These are phyloP conservation scores for Alternaria incomplexa DNA, from an alignment of 2,329 filamentous ascomycete genomes.

Conservation along the genomic window DNA sequence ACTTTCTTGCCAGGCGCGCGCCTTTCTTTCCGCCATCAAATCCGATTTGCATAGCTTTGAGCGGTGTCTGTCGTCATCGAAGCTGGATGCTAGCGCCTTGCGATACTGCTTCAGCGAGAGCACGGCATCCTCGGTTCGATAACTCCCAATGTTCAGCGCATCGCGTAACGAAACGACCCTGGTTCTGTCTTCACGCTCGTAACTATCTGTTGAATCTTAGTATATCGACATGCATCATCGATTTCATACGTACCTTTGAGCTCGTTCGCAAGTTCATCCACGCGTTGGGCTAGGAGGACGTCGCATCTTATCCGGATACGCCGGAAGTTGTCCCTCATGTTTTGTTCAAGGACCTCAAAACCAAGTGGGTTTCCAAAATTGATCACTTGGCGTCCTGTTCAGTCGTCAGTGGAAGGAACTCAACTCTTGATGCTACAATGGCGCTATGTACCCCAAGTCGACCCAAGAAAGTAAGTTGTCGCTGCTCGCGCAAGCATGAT, in stretches of 20 bases:
- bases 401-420: not conserved
- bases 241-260: not conserved
- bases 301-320: not conserved
- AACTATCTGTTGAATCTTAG: not conserved
- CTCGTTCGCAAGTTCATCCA: not conserved
- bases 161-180: not conserved
- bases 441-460: slow-evolving; percentile 1
- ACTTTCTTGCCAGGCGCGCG: not conserved
- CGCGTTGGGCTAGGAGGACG: not conserved
- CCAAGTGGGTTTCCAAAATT: not conserved
- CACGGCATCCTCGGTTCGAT: not conserved
- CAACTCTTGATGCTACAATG: not conserved
- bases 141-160: not conserved
- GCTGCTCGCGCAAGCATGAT: slow-evolving; percentile 10
- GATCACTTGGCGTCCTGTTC: not conserved
- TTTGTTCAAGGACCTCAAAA: not conserved
- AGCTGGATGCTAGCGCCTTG: not conserved
- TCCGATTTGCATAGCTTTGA: not conserved
- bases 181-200: not conserved
- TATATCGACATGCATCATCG: not conserved
- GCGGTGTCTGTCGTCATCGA: not conserved
- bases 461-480: slow-evolving; percentile 5
- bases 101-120: not conserved
- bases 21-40: not conserved
- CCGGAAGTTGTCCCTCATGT: not conserved